Conservation (phyloP, 2,329 filamentous ascomycete genomes). For the Xylaria sp. region DNA sequence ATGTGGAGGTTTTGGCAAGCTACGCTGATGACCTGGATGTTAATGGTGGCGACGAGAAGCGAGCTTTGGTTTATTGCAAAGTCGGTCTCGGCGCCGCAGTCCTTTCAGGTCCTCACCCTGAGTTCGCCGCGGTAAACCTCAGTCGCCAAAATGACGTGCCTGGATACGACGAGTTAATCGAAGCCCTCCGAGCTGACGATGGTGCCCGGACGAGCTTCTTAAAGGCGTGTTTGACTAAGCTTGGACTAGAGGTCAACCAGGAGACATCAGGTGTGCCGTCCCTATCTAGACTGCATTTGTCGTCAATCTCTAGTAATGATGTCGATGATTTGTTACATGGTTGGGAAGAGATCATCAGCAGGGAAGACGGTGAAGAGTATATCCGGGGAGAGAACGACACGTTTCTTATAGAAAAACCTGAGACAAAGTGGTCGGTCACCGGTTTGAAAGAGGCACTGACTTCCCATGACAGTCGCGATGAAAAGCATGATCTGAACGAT, state of each 20-base stretch:
- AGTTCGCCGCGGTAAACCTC: conserved; percentile 86
- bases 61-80: conserved; percentile 82
- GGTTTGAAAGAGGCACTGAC: conserved; percentile 57
- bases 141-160: conserved; percentile 67
- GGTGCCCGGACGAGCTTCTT: conserved; percentile 72
- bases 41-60: conserved; percentile 71
- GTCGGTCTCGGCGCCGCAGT: conserved; percentile 79
- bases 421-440: conserved; percentile 61
- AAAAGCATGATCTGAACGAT: conserved; percentile 36
- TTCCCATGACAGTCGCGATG: conserved; percentile 35
- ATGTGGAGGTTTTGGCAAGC: conserved; percentile 79
- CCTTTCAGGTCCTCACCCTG: conserved; percentile 87
- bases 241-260: conserved; percentile 78
- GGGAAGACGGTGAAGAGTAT: conserved; percentile 67
- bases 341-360: conserved; percentile 68
- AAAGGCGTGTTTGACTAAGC: conserved; percentile 75
- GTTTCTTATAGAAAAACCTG: conserved; percentile 74
- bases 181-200: conserved; percentile 70
- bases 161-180: conserved; percentile 71
- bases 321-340: conserved; percentile 69
- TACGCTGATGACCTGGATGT: conserved; percentile 78
- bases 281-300: conserved; percentile 81
- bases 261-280: conserved; percentile 72
- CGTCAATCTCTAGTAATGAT: conserved; percentile 65
- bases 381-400: conserved; percentile 82